Conservation (phyloP, 768 basidiomycete species). For the Naganishia vaughanmartiniae region DNA sequence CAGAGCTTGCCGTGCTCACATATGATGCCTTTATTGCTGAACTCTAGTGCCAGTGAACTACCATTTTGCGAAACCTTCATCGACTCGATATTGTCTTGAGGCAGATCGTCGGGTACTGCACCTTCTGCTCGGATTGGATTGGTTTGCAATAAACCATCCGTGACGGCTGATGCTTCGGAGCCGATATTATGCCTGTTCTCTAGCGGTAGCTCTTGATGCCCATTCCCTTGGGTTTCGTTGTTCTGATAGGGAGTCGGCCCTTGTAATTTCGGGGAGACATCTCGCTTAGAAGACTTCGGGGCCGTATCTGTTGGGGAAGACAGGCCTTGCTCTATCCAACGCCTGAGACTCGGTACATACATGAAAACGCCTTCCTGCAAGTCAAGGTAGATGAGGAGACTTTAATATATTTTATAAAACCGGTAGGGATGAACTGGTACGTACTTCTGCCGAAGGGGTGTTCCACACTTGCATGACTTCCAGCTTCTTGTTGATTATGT, state of each 20-base stretch:
- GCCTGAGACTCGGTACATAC: background rate
- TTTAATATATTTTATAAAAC: background rate
- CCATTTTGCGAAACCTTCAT: background rate
- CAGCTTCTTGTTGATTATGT: constrained; percentile 11
- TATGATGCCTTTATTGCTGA: constrained; percentile 7
- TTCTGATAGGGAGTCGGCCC: background rate
- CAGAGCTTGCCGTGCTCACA: constrained; percentile 20
- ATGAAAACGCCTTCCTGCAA: constrained; percentile 31
- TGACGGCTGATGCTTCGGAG: background rate
- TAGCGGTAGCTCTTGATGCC: background rate
- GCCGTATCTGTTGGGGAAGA: background rate
- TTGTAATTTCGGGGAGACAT: background rate
- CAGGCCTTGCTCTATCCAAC: constrained; percentile 17
- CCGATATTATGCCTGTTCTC: background rate
- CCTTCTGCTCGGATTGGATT: background rate
- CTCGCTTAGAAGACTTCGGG: background rate
- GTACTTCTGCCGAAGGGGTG: background rate
- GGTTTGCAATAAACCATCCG: background rate
- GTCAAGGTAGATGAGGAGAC: background rate
- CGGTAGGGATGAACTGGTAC: background rate
- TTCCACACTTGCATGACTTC: constrained; percentile 20
- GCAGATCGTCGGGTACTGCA: background rate
- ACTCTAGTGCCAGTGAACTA: background rate
- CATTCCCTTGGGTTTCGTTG: too few relatives aligned
- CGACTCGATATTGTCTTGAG: background rate